Percentiles rank a stretch among this genome's conserved stretches.
These are phyloP conservation scores for Perilla frutescens DNA, from an alignment of 257 asterid genomes.

Conservation along the genomic window DNA sequence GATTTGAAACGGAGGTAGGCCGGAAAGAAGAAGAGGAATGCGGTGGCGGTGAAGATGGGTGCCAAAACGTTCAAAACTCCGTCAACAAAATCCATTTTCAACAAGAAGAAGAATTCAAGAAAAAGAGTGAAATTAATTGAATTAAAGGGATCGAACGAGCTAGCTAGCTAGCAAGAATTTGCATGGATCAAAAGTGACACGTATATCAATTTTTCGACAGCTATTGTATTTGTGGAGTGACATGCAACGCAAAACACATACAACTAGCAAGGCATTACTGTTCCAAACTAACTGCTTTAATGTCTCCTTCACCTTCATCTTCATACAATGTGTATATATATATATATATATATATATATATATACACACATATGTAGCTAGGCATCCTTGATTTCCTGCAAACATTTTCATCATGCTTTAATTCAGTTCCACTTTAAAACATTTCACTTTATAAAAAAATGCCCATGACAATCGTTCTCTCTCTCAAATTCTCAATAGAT, in stretches of 20 bases:
- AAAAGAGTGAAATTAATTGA: not conserved
- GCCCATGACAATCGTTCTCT: no score
- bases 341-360: no score
- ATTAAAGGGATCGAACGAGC: not conserved
- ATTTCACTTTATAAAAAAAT: no score
- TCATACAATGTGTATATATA: no score
- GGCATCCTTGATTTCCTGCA: no score
- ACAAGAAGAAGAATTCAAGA: not conserved
- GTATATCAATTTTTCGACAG: constrained; percentile 32
- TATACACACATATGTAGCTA: no score
- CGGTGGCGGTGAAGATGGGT: constrained; percentile 44
- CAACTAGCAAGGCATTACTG: no score
- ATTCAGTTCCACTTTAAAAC: no score
- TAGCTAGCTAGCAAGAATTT: not conserved
- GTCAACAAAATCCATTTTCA: constrained; percentile 47
- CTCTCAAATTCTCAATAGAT: no score
- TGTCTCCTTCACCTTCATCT: no score
- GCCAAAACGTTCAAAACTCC: constrained; percentile 47
- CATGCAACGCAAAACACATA: not conserved
- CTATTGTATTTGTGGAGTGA: constrained; percentile 10
- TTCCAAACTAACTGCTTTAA: no score
- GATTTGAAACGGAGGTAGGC: constrained; percentile 49
- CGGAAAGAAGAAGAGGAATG: constrained; percentile 46
- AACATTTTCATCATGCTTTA: no score
- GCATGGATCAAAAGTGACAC: constrained; percentile 46